Conservation (phyloP, 305 asterid genomes). For the Fraxinus baroniana region DNA sequence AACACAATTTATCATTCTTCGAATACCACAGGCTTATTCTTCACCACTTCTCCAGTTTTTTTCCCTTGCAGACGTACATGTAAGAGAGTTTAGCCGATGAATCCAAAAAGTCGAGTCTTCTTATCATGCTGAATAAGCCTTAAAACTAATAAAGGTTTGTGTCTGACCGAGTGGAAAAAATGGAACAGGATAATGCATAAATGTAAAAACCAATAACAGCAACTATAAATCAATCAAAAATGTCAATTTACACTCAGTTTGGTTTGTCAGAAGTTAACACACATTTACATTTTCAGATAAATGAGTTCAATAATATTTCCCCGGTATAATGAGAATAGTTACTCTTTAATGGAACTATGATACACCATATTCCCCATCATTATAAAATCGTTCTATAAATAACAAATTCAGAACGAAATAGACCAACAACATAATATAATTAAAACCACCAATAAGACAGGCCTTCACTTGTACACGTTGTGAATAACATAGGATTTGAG, state of each 20-base stretch:
- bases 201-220: neutral
- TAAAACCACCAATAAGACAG: conserved; percentile 22
- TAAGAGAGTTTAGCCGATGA: neutral
- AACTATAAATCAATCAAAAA: neutral
- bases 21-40: neutral
- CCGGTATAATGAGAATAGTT: conserved; percentile 1
- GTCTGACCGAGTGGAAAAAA: neutral
- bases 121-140: neutral
- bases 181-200: neutral
- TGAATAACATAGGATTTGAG: conserved; percentile 8
- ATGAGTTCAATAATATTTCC: conserved; percentile 16
- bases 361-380: conserved; percentile 17
- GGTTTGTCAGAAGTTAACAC: neutral
- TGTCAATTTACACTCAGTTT: neutral
- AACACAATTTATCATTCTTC: neutral
- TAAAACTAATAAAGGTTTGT: neutral
- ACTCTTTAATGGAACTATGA: conserved; percentile 4
- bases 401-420: conserved; percentile 23
- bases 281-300: conserved; percentile 30
- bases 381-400: conserved; percentile 22
- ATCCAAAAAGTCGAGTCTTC: neutral
- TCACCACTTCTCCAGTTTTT: neutral
- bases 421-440: conserved; percentile 9
- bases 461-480: conserved; percentile 20
- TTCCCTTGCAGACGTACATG: neutral